Conservation (phyloP, 495 filamentous ascomycete genomes). For the Hypoxylon fuscum region DNA sequence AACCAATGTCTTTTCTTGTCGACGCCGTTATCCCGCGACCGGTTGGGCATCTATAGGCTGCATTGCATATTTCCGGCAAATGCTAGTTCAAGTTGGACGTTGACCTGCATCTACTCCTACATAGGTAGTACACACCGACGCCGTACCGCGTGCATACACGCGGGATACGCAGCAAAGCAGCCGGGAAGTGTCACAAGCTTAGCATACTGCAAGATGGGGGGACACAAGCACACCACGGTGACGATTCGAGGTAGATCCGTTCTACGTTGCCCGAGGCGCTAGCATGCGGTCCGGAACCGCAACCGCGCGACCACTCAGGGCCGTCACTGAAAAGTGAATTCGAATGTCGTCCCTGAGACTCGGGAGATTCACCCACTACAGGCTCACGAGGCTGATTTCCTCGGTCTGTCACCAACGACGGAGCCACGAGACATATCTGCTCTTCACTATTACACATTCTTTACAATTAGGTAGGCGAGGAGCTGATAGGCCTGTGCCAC, state of each 20-base stretch:
- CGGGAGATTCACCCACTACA: not conserved
- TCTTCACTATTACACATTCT: not conserved
- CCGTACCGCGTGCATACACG: not conserved
- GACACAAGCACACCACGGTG: constrained; percentile 26
- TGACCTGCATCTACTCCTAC: not conserved
- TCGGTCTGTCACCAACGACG: constrained; percentile 17
- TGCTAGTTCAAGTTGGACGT: not conserved
- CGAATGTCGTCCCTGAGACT: constrained; percentile 24
- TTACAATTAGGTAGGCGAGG: not conserved
- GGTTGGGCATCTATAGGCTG: not conserved
- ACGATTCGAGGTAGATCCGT: constrained; percentile 1
- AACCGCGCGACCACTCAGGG: no score
- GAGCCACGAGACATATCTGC: not conserved
- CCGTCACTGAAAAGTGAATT: not conserved
- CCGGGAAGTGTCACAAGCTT: constrained; percentile 6
- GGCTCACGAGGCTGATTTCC: constrained; percentile 13
- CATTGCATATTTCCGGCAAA: not conserved
- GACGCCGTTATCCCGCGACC: constrained; percentile 6
- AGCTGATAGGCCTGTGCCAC: no score
- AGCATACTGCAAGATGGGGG: constrained; percentile 26
- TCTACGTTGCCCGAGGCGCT: constrained; percentile 13
- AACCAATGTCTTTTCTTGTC: not conserved
- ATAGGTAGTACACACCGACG: constrained; percentile 1
- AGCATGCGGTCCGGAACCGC: constrained; percentile 5
- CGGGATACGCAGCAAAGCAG: constrained; percentile 9